These are phyloP conservation scores for Arthrinium puccinioides DNA, from an alignment of 2,329 filamentous ascomycete species.

Conservation along the genomic window DNA sequence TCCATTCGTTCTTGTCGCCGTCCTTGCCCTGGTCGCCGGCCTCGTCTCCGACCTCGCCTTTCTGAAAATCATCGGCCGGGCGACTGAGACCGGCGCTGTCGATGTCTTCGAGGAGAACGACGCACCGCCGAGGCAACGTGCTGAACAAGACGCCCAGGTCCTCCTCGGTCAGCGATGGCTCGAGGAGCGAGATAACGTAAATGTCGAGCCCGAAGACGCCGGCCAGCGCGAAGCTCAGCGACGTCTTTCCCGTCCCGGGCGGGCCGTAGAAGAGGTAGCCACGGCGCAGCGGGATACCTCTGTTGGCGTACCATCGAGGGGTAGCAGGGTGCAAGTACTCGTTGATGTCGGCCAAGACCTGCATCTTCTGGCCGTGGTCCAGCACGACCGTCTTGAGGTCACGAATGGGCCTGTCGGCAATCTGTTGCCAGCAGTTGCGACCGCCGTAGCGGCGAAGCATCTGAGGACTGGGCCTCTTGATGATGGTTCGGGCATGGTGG, in stretches of 20 bases:
- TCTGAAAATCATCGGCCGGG: slow-evolving; percentile 14
- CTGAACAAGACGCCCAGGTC: slow-evolving; percentile 53
- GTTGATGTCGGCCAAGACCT: slow-evolving; percentile 64
- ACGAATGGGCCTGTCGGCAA: slow-evolving; percentile 57
- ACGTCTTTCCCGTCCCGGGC: slow-evolving; percentile 68
- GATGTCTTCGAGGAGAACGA: slow-evolving; percentile 63
- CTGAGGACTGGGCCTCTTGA: slow-evolving; percentile 45
- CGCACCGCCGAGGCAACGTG: slow-evolving; percentile 52
- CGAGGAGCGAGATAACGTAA: slow-evolving; percentile 54
- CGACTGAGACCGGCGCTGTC: slow-evolving; percentile 56
- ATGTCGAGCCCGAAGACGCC: slow-evolving; percentile 61
- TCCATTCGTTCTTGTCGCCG: slow-evolving; percentile 19
- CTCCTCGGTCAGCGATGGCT: slow-evolving; percentile 55
- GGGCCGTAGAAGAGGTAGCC: slow-evolving; percentile 75
- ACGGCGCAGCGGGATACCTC: slow-evolving; percentile 68
- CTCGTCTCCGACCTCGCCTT: slow-evolving; percentile 10
- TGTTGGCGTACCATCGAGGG: slow-evolving; percentile 64
- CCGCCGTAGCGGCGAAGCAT: slow-evolving; percentile 36
- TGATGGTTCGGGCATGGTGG: slow-evolving; percentile 48
- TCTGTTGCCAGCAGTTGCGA: slow-evolving; percentile 44
- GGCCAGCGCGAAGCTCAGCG: slow-evolving; percentile 57
- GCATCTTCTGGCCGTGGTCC: slow-evolving; percentile 57
- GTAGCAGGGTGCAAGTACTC: slow-evolving; percentile 69
- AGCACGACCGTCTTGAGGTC: slow-evolving; percentile 72
- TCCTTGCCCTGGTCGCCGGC: slow-evolving; percentile 6